Conservation (phyloP, 768 basidiomycete genomes). For the Hebeloma cylindrosporum region DNA sequence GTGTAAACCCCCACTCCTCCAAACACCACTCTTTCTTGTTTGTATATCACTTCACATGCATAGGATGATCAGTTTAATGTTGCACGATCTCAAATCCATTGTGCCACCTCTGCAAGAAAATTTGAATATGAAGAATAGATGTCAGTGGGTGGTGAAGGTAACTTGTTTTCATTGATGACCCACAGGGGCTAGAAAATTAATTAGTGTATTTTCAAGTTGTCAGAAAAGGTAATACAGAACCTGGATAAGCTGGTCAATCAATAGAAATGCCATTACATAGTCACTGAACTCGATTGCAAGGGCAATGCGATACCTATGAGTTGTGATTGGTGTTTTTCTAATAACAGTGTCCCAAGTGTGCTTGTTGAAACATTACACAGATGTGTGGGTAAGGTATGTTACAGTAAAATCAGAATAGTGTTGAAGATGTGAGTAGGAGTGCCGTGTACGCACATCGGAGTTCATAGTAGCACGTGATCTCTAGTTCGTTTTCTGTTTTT, state of each 20-base stretch:
- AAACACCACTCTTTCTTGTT: conserved; percentile 4
- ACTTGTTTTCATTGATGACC: not conserved
- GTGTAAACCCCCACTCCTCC: conserved; percentile 15
- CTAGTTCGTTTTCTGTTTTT: too few relatives aligned
- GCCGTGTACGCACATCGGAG: too few relatives aligned
- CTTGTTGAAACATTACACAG: conserved; percentile 8
- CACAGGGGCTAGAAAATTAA: conserved; percentile 3
- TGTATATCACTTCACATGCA: conserved; percentile 10
- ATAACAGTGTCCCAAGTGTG: conserved; percentile 3
- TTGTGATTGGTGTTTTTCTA: not conserved
- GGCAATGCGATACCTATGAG: conserved; percentile 9
- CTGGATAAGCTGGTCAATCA: conserved; percentile 11
- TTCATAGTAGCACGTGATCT: too few relatives aligned
- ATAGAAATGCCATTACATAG: conserved; percentile 14
- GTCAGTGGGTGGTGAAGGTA: conserved; percentile 1
- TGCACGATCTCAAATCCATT: not conserved
- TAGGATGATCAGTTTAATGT: not conserved
- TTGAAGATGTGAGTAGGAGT: too few relatives aligned
- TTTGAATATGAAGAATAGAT: conserved; percentile 4
- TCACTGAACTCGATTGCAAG: conserved; percentile 12
- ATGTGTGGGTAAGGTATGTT: conserved; percentile 14
- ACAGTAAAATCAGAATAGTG: not conserved
- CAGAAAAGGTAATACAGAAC: conserved; percentile 1
- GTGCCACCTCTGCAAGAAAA: conserved; percentile 7
- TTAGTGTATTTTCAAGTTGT: not conserved